Evolutionary conservation across 2,329 filamentous ascomycete genomes (phyloP), one percentile per base, ranked within the genome.

Genomic region (Sporothrix euskadiensis): DNA sequence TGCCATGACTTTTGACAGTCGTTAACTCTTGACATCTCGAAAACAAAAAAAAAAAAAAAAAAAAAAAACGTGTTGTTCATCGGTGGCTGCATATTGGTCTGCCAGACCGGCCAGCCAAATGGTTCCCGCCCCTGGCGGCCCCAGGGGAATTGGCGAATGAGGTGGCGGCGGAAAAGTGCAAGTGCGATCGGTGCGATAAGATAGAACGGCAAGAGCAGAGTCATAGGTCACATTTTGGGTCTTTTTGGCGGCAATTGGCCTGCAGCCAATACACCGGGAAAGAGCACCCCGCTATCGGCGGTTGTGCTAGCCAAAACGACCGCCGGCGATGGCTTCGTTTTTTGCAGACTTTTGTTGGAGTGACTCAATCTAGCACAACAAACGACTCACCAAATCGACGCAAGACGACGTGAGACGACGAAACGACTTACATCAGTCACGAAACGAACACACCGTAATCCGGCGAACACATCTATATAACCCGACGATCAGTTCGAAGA

Each of bases 261-360:
- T 30, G 6, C 30, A 19, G 30, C 26, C 35, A 1, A 35, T 47
- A 26, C 52, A 30, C 16, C 56, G 12, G 71, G 66, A 59, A 69
- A 47, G 71, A 69, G n/a, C 69, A 41, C 71, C 72, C 72, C 72
- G 72, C 72, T 73, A 73, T 68, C 72, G 68, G 72, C 72, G 49
- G 22, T 10, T 32, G n/a, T 71, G 32, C 30, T 69, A 69, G 32
- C 54, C 19, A 39, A 69, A 52, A 32, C 47, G n/a, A 57, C 16
- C n/a, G 49, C 16, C n/a, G 49, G 61, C 56, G 35, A 56, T 65
- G 49, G 68, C 72, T 30, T 57, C 68, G 9, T 54, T 69, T 73
- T 56, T 41, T 39, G 30, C 39, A 44, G 22, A 66, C 47, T 69
- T 68, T 56, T 39, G 47, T 4, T 22, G 4, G 47, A 12, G 61